Evolutionary conservation across 2,329 filamentous ascomycete species (phyloP).

Genomic region (Uncinocarpus reesii): DNA sequence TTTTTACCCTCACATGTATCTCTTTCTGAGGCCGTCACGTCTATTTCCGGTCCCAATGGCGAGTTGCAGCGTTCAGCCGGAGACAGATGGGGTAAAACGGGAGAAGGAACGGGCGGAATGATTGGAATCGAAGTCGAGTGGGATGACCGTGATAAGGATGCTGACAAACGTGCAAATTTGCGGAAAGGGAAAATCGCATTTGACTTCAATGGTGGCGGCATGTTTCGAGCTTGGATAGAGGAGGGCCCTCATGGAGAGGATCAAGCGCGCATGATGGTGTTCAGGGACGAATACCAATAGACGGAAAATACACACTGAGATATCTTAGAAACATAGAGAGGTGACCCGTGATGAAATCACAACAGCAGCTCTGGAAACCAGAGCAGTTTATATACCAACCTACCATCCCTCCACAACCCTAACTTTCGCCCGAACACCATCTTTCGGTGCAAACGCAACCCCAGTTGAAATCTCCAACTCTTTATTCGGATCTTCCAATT

Average conservation of each 20-base stretch:
- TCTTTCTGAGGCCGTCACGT: constrained; percentile 49
- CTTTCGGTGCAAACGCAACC: constrained; percentile 61
- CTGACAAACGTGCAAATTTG: background rate
- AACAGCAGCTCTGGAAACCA: no score
- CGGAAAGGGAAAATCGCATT: constrained; percentile 49
- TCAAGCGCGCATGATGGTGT: constrained; percentile 36
- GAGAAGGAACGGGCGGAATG: constrained; percentile 75
- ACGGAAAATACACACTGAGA: no score
- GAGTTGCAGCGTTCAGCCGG: constrained; percentile 66
- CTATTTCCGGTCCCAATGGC: constrained; percentile 59
- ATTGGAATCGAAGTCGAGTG: constrained; percentile 59
- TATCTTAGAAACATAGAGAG: no score
- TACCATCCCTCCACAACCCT: constrained; percentile 59
- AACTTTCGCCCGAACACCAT: constrained; percentile 60
- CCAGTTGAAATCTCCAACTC: constrained; percentile 58
- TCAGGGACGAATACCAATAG: constrained; percentile 31
- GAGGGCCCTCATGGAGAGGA: constrained; percentile 27
- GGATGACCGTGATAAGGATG: constrained; percentile 37
- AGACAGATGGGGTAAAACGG: constrained; percentile 59
- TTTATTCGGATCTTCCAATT: constrained; percentile 51
- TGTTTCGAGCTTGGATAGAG: constrained; percentile 67
- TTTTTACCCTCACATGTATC: constrained; percentile 41
- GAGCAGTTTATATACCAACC: background rate
- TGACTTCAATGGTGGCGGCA: constrained; percentile 77
- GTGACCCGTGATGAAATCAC: no score